Evolutionary conservation across 805 yeast genomes (phyloP), one percentile per base, ranked within the genome.

Genomic region (Sugiyamaella floridensis): DNA sequence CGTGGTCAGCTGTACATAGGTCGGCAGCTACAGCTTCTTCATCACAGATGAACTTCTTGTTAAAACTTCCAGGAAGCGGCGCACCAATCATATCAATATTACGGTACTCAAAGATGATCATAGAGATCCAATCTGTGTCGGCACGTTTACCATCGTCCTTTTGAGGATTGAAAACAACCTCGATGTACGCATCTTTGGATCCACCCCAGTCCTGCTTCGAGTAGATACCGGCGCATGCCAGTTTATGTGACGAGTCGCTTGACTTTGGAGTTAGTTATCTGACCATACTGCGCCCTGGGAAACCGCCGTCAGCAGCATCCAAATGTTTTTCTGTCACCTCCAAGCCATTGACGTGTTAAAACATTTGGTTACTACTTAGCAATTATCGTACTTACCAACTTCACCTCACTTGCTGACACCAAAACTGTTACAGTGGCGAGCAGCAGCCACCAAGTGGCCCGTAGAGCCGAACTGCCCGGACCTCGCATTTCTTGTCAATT

Each of bases 221-320:
- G 70, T 92, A 92, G 82, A 92, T 85, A 37, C 99, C 99, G 4
- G 89, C 77, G 67, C 99, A 92, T 22, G 80, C 80, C 62, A 87
- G 74, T 47, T 78, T 70, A 10, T 62, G 68, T 14, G 77, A 67
- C 14, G 48, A 15, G 15, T 45, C 48, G 37, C 37, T 32, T 14
- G 37, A 32, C 37, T 32, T 32, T 22, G 26, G 37, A 5, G 37
- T 32, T 32, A 32, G 37, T 11, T 32, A 6, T 6, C 26, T n/a
- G n/a, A 6, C 3, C 26, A 22, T 22, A 22, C 6, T 3, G 26
- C 26, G 26, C 26, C 6, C 26, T n/a, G 26, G 26, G 6, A 22
- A 22, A 22, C 26, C 26, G 6, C 3, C 26, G 3, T 22, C 26
- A 22, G n/a, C 26, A 6, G 6, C 26, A 22, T 22, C 6, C 26